Conservation (phyloP, 1,139 yeast genomes). For the Kodamaea sp. region DNA sequence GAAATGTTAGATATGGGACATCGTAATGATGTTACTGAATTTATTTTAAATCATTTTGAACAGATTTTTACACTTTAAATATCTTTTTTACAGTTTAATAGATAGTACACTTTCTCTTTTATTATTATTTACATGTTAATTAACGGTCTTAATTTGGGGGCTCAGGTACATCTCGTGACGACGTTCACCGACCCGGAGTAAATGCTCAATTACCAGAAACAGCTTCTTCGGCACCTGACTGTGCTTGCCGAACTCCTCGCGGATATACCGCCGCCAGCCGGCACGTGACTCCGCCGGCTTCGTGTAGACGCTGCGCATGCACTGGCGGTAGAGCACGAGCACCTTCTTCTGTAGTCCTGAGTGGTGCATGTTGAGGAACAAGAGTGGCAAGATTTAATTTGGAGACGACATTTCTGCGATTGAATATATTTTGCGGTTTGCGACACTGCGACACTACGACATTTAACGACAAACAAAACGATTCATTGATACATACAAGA, state of each 20-base stretch:
- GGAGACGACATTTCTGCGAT: no score
- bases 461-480: no score
- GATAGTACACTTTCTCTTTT: no score
- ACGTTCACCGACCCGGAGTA: conserved; percentile 71
- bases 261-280: conserved; percentile 47
- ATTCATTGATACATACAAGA: no score
- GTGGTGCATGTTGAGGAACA: no score
- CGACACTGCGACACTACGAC: no score
- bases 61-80: conserved; percentile 30
- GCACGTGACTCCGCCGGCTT: conserved; percentile 50
- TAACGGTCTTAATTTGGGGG: conserved; percentile 62
- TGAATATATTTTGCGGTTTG: no score
- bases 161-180: conserved; percentile 70
- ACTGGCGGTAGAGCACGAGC: conserved; percentile 55
- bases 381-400: no score
- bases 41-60: conserved; percentile 57
- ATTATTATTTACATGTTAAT: no score
- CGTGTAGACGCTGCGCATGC: conserved; percentile 50
- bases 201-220: conserved; percentile 82
- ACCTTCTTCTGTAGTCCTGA: conserved; percentile 68
- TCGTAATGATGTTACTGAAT: conserved; percentile 76
- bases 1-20: conserved; percentile 86
- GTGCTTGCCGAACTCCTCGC: conserved; percentile 63
- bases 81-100: no score
- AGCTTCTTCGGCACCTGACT: conserved; percentile 65